These are phyloP conservation scores for Phytophthora lateralis DNA, from an alignment of 352 stramenopile species.

Conservation along the genomic window DNA sequence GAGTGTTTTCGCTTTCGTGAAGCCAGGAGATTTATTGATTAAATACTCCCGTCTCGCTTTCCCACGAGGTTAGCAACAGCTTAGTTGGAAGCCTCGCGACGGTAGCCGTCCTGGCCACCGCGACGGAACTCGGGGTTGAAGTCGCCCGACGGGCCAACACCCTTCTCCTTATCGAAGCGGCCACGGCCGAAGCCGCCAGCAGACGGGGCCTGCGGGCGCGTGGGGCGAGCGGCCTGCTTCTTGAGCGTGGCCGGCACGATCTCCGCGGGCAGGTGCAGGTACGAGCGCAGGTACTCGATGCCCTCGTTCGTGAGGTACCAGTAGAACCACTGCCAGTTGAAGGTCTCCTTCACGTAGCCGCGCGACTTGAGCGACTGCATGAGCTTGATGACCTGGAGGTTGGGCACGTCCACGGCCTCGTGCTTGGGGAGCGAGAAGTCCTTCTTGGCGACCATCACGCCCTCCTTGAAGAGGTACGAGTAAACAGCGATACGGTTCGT, in stretches of 20 bases:
- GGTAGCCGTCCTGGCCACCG: constrained; percentile 87
- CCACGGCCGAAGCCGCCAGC: constrained; percentile 82
- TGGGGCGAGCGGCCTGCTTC: constrained; percentile 91
- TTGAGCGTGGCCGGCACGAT: constrained; percentile 99
- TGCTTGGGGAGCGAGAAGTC: constrained; percentile 91
- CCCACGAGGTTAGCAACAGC: constrained; percentile 29
- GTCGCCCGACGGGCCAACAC: constrained; percentile 85
- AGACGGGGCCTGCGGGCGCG: constrained; percentile 77
- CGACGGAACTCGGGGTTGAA: constrained; percentile 90
- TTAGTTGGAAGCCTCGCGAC: constrained; percentile 88
- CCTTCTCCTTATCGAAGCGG: constrained; percentile 91
- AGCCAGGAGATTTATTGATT: constrained; percentile 81
- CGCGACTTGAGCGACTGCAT: constrained; percentile 98
- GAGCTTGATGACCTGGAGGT: constrained; percentile 98
- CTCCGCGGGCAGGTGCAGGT: constrained; percentile 97
- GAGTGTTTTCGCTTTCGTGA: constrained; percentile 38
- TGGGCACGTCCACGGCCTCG: constrained; percentile 97
- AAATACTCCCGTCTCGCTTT: constrained; percentile 65
- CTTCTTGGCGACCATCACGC: constrained; percentile 92
- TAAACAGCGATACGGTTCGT: constrained; percentile 99
- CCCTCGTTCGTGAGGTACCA: constrained; percentile 99
- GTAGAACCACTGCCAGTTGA: constrained; percentile 99
- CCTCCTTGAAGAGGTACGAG: constrained; percentile 97
- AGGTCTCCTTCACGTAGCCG: constrained; percentile 98
- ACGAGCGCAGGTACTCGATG: constrained; percentile 99